These are phyloP conservation scores for Dactylonectria macrodidyma DNA, from an alignment of 2,329 filamentous ascomycete genomes.

Conservation along the genomic window DNA sequence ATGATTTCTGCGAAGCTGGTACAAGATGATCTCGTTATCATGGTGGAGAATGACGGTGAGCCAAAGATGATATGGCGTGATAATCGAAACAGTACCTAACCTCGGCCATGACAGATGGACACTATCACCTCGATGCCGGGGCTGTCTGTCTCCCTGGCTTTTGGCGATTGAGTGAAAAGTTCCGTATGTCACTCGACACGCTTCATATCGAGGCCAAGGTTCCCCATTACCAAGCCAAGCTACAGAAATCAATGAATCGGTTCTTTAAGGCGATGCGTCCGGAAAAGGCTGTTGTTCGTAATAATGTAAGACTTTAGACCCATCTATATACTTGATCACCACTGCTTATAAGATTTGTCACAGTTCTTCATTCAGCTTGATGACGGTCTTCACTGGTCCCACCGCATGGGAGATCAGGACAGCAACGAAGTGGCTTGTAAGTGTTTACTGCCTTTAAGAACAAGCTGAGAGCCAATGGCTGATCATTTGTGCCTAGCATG, in stretches of 20 bases:
- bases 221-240: conserved; percentile 34
- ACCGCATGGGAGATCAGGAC: conserved; percentile 36
- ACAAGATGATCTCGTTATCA: conserved; percentile 37
- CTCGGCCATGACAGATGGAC: conserved; percentile 10
- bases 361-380: conserved; percentile 43
- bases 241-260: conserved; percentile 39
- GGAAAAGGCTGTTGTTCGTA: conserved; percentile 33
- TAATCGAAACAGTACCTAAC: no score
- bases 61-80: no score
- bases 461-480: background rate
- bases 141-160: conserved; percentile 39
- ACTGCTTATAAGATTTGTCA: no score
- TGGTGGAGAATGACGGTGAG: conserved; percentile 38
- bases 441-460: rapidly evolving
- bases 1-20: conserved; percentile 34
- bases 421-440: conserved; percentile 33
- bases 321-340: no score
- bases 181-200: conserved; percentile 39
- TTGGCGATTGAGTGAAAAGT: conserved; percentile 39
- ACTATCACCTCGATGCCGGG: conserved; percentile 39
- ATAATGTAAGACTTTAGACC: conserved; percentile 25
- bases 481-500: conserved; percentile 26
- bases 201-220: conserved; percentile 40
- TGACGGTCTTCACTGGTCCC: conserved; percentile 40
- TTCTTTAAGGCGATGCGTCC: conserved; percentile 38